Evolutionary conservation across 257 asterid species (phyloP), one percentile per base, ranked within the genome.

Genomic region (Sherardia arvensis): DNA sequence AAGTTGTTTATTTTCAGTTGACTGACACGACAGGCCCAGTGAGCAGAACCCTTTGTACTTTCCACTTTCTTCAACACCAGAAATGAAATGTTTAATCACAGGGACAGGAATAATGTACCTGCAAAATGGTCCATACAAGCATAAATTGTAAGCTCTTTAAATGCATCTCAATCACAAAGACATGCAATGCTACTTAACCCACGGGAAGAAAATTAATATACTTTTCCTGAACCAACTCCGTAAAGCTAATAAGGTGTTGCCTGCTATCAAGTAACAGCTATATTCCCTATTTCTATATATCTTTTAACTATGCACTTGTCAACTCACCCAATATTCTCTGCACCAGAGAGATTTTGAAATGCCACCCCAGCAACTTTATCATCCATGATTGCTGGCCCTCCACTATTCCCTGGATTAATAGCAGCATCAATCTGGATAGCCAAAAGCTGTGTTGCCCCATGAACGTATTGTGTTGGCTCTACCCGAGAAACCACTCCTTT

Each of bases 361-460:
- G 99, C 97, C 68, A 92, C 97, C 29, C 99, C 99, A 40, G 92
- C 97, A 68, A 92, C 99, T 79, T 84, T 92, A 77, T 89, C 93
- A 55, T 87, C 97, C 99, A 89, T 85, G 74, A 92, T 81, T 66
- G 99, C 99, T 4, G 99, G 99, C 48, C 97, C 99, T 61, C 99
- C 99, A 65, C 99, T 92, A 66, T 92, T 92, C 62, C 97, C 99
- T 7, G 99, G 97, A 78, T 92, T 92, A 73, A 92, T 92, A 62
- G 99, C 99, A 29, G 99, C 99, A 76, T 92, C 99, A 74, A 92
- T 92, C 82, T 92, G 99, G 69, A 92, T 92, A 18, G 99, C 96
- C 78, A 92, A 67, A 18, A 89, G 86, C 71, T 89, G 99, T 30
- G 95, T 77, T 36, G 96, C 94, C 66, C 99, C 96, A 71, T 92